Conservation (phyloP, 2,329 filamentous ascomycete genomes). For the Ilyonectria robusta region DNA sequence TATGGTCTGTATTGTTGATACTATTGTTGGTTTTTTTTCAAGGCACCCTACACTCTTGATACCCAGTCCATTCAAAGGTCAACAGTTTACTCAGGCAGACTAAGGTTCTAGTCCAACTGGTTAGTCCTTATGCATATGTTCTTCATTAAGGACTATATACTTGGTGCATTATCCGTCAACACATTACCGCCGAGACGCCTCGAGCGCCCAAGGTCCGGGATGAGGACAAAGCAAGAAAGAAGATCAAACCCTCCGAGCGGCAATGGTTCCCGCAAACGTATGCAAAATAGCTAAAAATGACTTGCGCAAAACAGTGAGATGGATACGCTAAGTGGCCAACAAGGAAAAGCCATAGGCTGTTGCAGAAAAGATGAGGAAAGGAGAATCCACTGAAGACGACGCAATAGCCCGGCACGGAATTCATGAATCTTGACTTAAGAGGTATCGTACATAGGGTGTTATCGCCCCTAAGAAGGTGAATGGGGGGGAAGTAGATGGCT, state of each 20-base stretch:
- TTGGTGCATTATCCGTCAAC: slow-evolving; percentile 20
- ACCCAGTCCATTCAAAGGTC: no score
- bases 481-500: not conserved
- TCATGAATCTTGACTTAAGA: slow-evolving; percentile 17
- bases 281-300: slow-evolving; percentile 3
- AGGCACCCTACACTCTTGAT: no score
- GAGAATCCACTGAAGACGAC: slow-evolving; percentile 10
- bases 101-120: no score
- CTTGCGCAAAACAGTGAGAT: slow-evolving; percentile 11
- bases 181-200: slow-evolving; percentile 2
- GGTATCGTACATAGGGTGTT: slow-evolving; percentile 24
- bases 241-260: not conserved
- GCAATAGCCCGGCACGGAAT: slow-evolving; percentile 7
- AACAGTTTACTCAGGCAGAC: no score
- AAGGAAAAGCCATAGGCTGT: not conserved
- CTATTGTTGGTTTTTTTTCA: no score
- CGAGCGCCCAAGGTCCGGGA: slow-evolving; percentile 1
- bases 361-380: not conserved
- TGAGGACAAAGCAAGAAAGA: slow-evolving; percentile 2
- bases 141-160: slow-evolving; percentile 17
- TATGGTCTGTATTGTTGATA: no score
- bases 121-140: not conserved
- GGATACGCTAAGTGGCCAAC: slow-evolving; percentile 1
- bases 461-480: slow-evolving; percentile 8
- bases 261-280: not conserved